Base-by-base conservation (phyloP, 495 filamentous ascomycete species). In the Tuber umbilicatum region DNA sequence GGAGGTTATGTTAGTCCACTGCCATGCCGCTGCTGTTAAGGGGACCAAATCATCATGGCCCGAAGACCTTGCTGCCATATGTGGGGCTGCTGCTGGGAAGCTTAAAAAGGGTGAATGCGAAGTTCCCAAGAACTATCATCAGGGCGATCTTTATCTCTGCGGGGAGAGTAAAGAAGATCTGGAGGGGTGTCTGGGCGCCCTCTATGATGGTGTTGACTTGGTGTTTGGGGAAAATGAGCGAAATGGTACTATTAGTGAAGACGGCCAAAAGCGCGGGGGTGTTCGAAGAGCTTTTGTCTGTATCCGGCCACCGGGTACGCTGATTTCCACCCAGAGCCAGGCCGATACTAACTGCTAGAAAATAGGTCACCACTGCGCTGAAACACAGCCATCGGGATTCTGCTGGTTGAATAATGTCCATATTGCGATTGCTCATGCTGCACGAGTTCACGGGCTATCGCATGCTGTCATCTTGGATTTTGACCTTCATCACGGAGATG, bases 371-470 rank as follows among this genome's bases (percentile, higher is more conserved):
- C 95, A 99, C 82, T 99, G 95, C 83, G 95, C 94, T 6, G 89
- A 93, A 5, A 87, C 89, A 55, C 89, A 90, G 74, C 95, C 95
- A 0, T 97, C 93, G 1, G 95, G 95, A 2, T 99, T 99, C 83
- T 99, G 95, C 84, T 99, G 95, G 95, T 83, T 99, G 73, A 99
- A 99, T 83, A 99, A 99, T 82, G 93, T 98, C 10, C 94, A 97
- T 81, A 93, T 98, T 43, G 96, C 95, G 0, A 97, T 98, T 74
- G 92, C 94, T 79, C 91, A 97, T 81, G 95, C 90, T 17, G 90
- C 91, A 6, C 87, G 92, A 73, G 88, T 87, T 70, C 90, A 97
- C 80, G 94, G 92, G 10, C 83, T 98, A 60, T 97, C 94, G 0
- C 95, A 98, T 83, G 94, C 93, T 0, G 95, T 93, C 7, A 99